Base-by-base conservation (phyloP, 2,329 filamentous ascomycete genomes). In the Xylariaceae sp. region DNA sequence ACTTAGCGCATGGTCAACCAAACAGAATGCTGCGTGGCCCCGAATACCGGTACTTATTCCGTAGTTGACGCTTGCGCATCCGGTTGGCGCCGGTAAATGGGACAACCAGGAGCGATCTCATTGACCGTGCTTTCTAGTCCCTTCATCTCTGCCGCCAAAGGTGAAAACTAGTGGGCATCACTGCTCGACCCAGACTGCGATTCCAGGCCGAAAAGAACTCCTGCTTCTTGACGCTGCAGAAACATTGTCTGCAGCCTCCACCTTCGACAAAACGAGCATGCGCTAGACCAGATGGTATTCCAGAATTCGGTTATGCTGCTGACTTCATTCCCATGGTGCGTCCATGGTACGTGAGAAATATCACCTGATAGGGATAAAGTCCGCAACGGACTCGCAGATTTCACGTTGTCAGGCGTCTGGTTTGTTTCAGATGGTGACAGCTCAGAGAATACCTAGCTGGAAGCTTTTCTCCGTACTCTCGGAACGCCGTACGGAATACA, bases 71-170 rank as follows among this genome's bases (percentile, higher is more conserved):
- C 74, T 55, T 70, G 71, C 3, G 74, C 65, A 1, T 73, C 70
- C 0, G 78, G 78, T 49, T 66, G 70, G 0, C 79, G 74, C 23
- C 80, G 73, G 60, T 79, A 82, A 68, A 82, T 82, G 1, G 80
- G 78, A 59, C 79, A 81, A 1, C 66, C 71, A 3, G 82, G 74
- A 0, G 80, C 78, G 0, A 78, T 77, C 0, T 76, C 65, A 60
- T 82, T 81, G 65, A 82, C 74, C 10, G 80, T 70, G 0, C 66
- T 65, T 0, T 79, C 78, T 0, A 72, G 67, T 0, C 49, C 53
- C 64, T 82, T 82, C 59, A 77, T 67, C 0, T 77, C 77, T 4
- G 23, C 23, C 23, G 23, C 23, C 23, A 30, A 30, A 30, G 23
- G 23, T 30, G 23, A 30, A 30, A 30, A 30, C 23, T 30, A 30